Conservation (phyloP, 1,284 basidiomycete genomes). For the Spongispora temasekensis region DNA sequence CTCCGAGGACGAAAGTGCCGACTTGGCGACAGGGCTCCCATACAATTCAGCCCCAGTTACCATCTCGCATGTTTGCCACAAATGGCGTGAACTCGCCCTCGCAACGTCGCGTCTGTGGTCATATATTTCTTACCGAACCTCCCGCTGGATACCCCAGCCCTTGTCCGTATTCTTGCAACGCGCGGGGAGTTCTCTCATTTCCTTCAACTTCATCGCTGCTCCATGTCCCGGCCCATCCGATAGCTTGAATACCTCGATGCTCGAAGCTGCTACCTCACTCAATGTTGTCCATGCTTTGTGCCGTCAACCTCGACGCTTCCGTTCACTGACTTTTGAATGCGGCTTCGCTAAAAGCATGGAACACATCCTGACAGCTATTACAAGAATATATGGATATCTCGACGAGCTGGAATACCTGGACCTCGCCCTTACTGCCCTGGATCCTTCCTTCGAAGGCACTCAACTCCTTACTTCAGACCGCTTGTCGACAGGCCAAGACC, state of each 20-base stretch:
- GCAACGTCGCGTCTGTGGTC: constrained; percentile 47
- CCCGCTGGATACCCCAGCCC: constrained; percentile 27
- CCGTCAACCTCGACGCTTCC: constrained; percentile 31
- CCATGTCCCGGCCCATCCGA: constrained; percentile 9
- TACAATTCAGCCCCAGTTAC: constrained; percentile 38
- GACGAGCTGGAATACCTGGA: constrained; percentile 35
- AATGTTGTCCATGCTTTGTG: constrained; percentile 26
- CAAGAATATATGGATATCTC: constrained; percentile 26
- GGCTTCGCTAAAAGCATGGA: constrained; percentile 31
- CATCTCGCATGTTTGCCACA: constrained; percentile 48
- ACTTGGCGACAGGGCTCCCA: constrained; percentile 17
- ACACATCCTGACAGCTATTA: constrained; percentile 21
- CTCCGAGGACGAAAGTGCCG: constrained; percentile 22
- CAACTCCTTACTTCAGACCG: constrained; percentile 27
- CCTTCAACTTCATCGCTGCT: constrained; percentile 36
- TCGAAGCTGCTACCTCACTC: constrained; percentile 21
- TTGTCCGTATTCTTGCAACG: constrained; percentile 39
- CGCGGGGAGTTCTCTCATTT: constrained; percentile 37
- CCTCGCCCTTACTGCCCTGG: constrained; percentile 34
- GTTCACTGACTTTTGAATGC: constrained; percentile 40
- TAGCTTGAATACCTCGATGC: constrained; percentile 1
- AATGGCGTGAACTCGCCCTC: constrained; percentile 47
- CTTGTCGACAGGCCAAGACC: constrained; percentile 14
- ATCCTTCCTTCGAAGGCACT: constrained; percentile 26
- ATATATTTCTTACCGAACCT: constrained; percentile 36